phyloP scores from a whole-genome alignment of 2,329 filamentous ascomycete species.

The Cordyceps cicadae region DNA sequence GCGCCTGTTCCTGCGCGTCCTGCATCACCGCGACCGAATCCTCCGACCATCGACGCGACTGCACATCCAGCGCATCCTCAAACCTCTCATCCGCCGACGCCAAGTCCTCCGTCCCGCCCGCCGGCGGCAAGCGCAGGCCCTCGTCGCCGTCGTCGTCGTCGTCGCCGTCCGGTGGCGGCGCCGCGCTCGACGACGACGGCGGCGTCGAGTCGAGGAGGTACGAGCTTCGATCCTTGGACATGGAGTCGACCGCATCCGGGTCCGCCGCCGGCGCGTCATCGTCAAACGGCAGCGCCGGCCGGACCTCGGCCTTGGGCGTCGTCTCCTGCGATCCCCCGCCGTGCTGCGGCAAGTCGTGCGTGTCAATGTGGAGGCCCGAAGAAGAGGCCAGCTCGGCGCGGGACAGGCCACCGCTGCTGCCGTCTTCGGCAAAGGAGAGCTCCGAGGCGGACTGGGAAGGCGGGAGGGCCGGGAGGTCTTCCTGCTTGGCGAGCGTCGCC shows the following conservation, averaged over 20 bases:
- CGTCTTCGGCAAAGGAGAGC: constrained; percentile 21
- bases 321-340: constrained; percentile 56
- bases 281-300: constrained; percentile 21
- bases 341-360: constrained; percentile 33
- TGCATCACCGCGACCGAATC: constrained; percentile 11
- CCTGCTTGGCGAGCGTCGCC: constrained; percentile 21
- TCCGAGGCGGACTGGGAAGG: constrained; percentile 29
- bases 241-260: constrained; percentile 31
- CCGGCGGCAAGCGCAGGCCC: constrained; percentile 6
- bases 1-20: background rate
- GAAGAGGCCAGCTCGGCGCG: constrained; percentile 16
- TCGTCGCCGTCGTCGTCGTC: constrained; percentile 15
- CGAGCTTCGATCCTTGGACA: constrained; percentile 35
- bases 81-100: constrained; percentile 29
- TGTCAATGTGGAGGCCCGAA: constrained; percentile 33
- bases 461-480: constrained; percentile 41
- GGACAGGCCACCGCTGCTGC: constrained; percentile 16
- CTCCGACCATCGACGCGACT: constrained; percentile 14
- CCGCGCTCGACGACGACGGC: constrained; percentile 22
- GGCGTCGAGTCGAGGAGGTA: constrained; percentile 34
- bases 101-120: constrained; percentile 23
- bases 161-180: too few species aligned
- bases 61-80: constrained; percentile 25
- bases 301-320: constrained; percentile 56
- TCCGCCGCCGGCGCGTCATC: constrained; percentile 25